Percentiles rank a stretch among this genome's conserved stretches.
These are phyloP conservation scores for Glomus cerebriforme DNA, from an alignment of 192 early-diverging fungal genomes.

Conservation along the genomic window DNA sequence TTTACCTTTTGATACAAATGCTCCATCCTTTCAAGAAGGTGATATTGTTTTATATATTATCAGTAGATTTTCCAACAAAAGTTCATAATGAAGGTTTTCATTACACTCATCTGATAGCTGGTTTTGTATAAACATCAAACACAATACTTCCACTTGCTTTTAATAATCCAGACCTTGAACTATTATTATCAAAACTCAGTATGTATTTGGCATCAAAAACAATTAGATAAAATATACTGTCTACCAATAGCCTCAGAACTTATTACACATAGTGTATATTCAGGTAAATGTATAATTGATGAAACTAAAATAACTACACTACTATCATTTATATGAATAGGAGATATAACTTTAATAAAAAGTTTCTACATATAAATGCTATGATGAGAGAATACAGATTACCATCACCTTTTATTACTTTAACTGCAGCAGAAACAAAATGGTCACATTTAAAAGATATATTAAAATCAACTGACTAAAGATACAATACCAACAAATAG, in stretches of 20 bases:
- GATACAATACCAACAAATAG: constrained; percentile 4
- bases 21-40: not conserved
- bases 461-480: not conserved
- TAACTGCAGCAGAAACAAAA: not conserved
- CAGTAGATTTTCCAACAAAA: not conserved
- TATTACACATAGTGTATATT: too few relatives aligned
- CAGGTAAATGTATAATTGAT: not conserved
- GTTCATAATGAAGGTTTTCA: constrained; percentile 13
- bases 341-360: constrained; percentile 13
- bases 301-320: constrained; percentile 7
- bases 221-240: not conserved
- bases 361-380: not conserved
- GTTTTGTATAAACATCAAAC: not conserved
- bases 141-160: not conserved
- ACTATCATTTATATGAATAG: not conserved
- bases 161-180: constrained; percentile 2
- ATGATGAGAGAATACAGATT: not conserved
- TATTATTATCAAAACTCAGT: not conserved
- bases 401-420: not conserved
- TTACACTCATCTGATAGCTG: not conserved
- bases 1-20: not conserved
- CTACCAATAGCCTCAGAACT: too few relatives aligned
- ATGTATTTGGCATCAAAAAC: not conserved
- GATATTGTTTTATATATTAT: not conserved
- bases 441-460: not conserved